Base-by-base conservation (phyloP, 2,329 filamentous ascomycete genomes). In the Zymoseptoria ardabiliae region DNA sequence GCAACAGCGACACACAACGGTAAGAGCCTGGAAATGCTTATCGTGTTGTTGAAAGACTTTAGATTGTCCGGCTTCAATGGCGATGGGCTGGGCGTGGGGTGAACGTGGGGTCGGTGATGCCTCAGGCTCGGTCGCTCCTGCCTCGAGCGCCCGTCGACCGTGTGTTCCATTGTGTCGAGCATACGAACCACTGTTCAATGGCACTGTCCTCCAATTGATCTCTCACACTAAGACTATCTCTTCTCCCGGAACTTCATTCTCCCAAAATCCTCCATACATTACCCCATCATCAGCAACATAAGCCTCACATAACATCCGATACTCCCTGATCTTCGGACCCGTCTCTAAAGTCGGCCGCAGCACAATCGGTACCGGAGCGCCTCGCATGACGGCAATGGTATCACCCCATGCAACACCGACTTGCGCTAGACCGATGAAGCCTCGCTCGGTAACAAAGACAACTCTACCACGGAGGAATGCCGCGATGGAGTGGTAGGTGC, bases 381-480 rank as follows among this genome's bases (percentile, higher is more conserved):
- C 60, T 53, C 58, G 55, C 2, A 59, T 53, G 13, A 60, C 22
- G 3, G 58, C 60, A 28, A 65, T 59, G 17, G 55, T 58, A 30
- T 65, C 63, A 9, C 62, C 62, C 55, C 57, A 59, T 11, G 55
- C 56, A 8, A 63, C 22, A 8, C 61, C 63, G 49, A 50, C 58
- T 20, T 63, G 63, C 19, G 62, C 63, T 8, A 64, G 53, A 2
- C 63, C 60, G 28, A 60, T 64, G 50, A 55, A 58, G 7, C 63
- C 63, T 25, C 58, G 52, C 51, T 65, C 63, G 0, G 61, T 62
- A 11, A 63, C 23, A 55, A 61, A 65, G 58, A 63, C 62, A 10
- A 65, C 63, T 21, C 63, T 56, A 5, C 63, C 61, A 8, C 63
- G 61, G 23, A 63, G 55, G 50, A 65, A 62, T 50, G 58, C 62